Percentiles rank a stretch among this genome's conserved stretches.
Evolutionary conservation across 139 green algal genomes (phyloP).

Genomic region (Microglena sp.): DNA sequence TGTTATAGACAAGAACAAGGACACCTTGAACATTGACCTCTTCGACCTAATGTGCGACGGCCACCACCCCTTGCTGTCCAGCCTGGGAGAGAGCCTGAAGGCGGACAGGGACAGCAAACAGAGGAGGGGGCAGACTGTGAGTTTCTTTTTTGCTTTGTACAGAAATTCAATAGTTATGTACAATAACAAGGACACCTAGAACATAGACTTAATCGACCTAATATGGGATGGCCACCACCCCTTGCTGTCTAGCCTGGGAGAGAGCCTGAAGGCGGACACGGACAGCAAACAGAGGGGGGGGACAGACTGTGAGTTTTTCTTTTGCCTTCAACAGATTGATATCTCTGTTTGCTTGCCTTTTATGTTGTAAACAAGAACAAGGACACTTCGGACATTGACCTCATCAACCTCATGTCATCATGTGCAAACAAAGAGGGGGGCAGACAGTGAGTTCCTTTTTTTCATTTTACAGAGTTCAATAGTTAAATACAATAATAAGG

Average conservation of each 20-base stretch:
- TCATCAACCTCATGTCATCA: too few relatives aligned
- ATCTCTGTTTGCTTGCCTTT: too few relatives aligned
- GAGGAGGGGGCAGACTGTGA: conserved; percentile 25
- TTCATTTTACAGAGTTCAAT: too few relatives aligned
- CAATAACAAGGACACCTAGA: conserved; percentile 76
- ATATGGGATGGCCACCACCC: conserved; percentile 25
- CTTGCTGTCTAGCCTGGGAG: conserved; percentile 25
- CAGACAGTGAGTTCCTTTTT: conserved; percentile 27
- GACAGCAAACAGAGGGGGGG: conserved; percentile 13
- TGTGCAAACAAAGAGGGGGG: too few relatives aligned
- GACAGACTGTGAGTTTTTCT: conserved; percentile 21
- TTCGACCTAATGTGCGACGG: conserved; percentile 51
- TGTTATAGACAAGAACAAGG: conserved; percentile 86
- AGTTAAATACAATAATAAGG: conserved; percentile 86
- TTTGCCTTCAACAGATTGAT: too few relatives aligned
- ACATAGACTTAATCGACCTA: conserved; percentile 52
- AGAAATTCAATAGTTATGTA: too few relatives aligned
- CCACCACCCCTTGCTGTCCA: conserved; percentile 13
- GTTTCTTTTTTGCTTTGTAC: too few relatives aligned
- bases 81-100: conserved; percentile 18
- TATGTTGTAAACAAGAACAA: conserved; percentile 89
- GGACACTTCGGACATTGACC: conserved; percentile 45
- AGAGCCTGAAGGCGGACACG: conserved; percentile 18
- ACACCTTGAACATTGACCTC: conserved; percentile 52
- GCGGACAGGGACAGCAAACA: conserved; percentile 17